Base-by-base conservation (phyloP, 2,329 filamentous ascomycete genomes). In the Aspergillus sp. region DNA sequence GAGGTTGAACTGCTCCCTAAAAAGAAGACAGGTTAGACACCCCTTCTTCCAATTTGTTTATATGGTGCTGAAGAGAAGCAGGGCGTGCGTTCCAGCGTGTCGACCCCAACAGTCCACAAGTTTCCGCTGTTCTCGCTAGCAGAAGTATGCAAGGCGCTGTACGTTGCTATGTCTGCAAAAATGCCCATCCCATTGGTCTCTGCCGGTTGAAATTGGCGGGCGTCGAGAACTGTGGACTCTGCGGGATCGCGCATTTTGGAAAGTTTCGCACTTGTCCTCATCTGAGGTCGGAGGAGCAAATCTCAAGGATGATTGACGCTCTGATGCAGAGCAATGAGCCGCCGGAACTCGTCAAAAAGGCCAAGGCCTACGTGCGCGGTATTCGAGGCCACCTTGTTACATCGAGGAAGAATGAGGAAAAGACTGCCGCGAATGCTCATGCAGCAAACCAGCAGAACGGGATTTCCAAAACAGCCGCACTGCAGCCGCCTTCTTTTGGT, bases 231-330 rank as follows among this genome's bases (percentile, higher is more conserved):
- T 84, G 80, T 53, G 70, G 70, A 5, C 64, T 82, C 5, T 82
- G 80, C 40, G 76, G 77, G 11, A 65, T 75, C 14, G 72, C 74
- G 1, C 77, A 81, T 48, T 74, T 66, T 40, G 76, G 75, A 2
- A 51, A 64, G 33, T 55, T 58, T 1, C 65, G 72, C 19, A 68
- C 66, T 6, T 84, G 80, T 47, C 73, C 77, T 10, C 73, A 78
- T 48, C 66, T 84, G 32, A 64, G 63, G 33, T 75, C 74, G 3
- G 73, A 82, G 40, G 71, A 68, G 3, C 71, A 83, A 47, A 65
- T 86, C 11, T 66, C 71, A 33, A 60, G 71, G 13, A 80, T 85
- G 67, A 60, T 86, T 11, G 68, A 75, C 34, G 69, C 72, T 0
- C 54, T 86, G 14, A 75, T 75, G 45, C 57, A 64, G 33, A 77